Conservation (phyloP, 192 early-diverging fungal species). For the Entomortierella parvispora region DNA sequence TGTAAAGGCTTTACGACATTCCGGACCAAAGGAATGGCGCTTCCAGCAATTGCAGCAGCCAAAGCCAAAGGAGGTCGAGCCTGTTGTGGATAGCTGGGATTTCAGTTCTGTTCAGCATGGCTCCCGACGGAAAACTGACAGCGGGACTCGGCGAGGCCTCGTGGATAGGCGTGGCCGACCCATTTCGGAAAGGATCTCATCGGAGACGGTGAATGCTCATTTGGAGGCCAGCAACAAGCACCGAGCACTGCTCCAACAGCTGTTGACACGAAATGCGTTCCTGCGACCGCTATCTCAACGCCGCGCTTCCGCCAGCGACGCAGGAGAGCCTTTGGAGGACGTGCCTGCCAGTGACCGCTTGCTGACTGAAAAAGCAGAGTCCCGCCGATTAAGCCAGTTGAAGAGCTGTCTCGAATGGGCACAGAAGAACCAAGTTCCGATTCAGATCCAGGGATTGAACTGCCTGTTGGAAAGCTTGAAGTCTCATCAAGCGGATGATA, state of each 20-base stretch:
- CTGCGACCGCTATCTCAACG: conserved; percentile 20
- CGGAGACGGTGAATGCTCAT: neutral
- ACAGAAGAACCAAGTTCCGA: no score
- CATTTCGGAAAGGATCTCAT: neutral
- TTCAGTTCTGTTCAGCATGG: no score
- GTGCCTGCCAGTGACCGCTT: no score
- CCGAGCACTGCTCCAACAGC: conserved; percentile 14
- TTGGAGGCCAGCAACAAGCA: conserved; percentile 6
- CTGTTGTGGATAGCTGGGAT: neutral
- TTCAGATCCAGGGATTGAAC: no score
- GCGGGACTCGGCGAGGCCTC: neutral
- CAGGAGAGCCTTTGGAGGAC: no score
- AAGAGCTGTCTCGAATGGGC: no score
- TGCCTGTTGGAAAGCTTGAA: no score
- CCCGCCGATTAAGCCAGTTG: no score
- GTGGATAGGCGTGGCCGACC: neutral
- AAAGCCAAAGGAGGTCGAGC: neutral
- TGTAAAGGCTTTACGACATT: conserved; percentile 18
- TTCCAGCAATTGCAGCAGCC: neutral
- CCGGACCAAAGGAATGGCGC: neutral
- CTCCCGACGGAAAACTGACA: no score
- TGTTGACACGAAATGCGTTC: conserved; percentile 21
- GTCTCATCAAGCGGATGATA: no score
- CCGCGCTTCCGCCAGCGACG: neutral
- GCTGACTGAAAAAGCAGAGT: no score